Evolutionary conservation across 805 yeast species (phyloP), one percentile per base, ranked within the genome.

Genomic region (Candida patagonica): DNA sequence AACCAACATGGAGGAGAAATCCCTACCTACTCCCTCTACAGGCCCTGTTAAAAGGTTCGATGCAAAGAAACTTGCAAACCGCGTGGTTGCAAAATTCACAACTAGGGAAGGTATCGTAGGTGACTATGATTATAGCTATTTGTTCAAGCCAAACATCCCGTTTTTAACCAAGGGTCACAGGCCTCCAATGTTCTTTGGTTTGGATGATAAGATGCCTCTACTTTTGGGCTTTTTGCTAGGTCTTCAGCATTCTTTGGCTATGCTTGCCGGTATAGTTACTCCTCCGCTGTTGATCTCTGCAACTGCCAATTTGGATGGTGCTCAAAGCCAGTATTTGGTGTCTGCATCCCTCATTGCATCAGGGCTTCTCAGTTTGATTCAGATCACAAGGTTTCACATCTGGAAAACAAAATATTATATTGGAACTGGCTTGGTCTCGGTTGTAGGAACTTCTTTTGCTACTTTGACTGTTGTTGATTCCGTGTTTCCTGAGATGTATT

Each of bases 401-500:
- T 77, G 70, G 13, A 71, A 70, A 36, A 85, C 95, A 2, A 78
- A 75, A 21, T 83, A 80, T 61, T 84, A 71, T 54, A 58, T 87
- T 17, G 96, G 96, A 25, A 85, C 96, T 0, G 96, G 96, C 26
- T 62, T 86, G 52, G 68, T 88, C 35, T 82, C 94, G 8, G 95
- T 87, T 29, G 94, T 86, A 16, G 96, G 96, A 49, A 83, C 94
- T 9, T 80, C 94, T 1, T 87, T 87, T 59, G 85, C 94, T 10
- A 85, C 95, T 20, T 81, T 87, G 53, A 71, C 89, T 20, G 80
- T 87, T 52, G 92, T 84, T 39, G 54, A 73, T 12, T 78, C 76
- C 27, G 81, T 87, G 2, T 63, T 87, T 48, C 88, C 94, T 15
- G 65, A 79, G 66, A 82, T 87, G 94, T 87, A 88, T 64, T 50